Base-by-base conservation (phyloP, 805 yeast species). In the Wickerhamomyces mucosus region DNA sequence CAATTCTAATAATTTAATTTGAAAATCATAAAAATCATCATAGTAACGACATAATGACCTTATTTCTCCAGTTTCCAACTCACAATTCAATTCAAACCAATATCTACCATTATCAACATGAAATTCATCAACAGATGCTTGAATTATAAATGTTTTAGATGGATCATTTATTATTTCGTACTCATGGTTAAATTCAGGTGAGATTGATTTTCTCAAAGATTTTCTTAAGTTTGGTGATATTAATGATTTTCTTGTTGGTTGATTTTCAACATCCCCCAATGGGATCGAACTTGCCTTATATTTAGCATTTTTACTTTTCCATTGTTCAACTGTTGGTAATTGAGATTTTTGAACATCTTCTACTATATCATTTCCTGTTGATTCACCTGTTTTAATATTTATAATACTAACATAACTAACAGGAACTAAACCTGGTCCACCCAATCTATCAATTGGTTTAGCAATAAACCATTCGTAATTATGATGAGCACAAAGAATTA, bases 391-490 rank as follows among this genome's bases (percentile, higher is more conserved):
- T 16, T 75, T 63, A 36, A 86, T 68, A 54, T 92, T 95, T 25
- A 89, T 74, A 22, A 89, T 69, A 49, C 85, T 83, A 16, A 92
- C 92, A 48, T 82, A 92, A 14, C 83, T 72, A 5, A 84, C 88
- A 0, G 99, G 98, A 7, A 92, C 94, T 28, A 92, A 65, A 1
- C 99, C 98, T 0, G 97, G 97, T 1, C 96, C 98, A 17, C 98
- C 97, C 23, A 92, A 63, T 33, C 96, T 66, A 37, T 89, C 94
- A 26, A 92, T 82, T 11, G 96, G 96, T 54, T 92, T 92, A 5
- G 96, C 97, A 37, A 92, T 92, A 46, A 86, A 88, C 99, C 99
- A 92, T 59, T 94, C 99, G 42, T 67, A 81, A 34, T 85, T 86
- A 51, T 89, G 94, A 56, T 89, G 96, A 3, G 99, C 99, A 58